Percentiles rank a stretch among this genome's conserved stretches.
Conservation (phyloP, 371 early-diverging fungal species). For the Batrachochytrium dendrobatidis region DNA sequence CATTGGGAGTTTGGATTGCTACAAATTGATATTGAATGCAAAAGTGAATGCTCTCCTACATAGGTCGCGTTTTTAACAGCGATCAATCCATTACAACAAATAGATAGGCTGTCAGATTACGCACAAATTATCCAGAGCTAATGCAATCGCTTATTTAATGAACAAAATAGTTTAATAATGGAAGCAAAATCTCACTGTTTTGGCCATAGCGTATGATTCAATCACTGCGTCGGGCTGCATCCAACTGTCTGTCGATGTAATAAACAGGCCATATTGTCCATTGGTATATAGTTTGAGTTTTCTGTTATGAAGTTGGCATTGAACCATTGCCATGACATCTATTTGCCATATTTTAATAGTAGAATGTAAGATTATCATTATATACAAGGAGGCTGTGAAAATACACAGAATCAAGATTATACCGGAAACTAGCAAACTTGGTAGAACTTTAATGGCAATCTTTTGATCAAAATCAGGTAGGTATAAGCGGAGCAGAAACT, state of each 20-base stretch:
- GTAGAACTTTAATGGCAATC: constrained; percentile 23
- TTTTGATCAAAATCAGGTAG: constrained; percentile 24
- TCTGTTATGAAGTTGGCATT: constrained; percentile 16
- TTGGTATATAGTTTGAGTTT: constrained; percentile 7
- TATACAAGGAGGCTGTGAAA: neutral
- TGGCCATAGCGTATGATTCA: constrained; percentile 11
- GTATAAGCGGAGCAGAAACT: constrained; percentile 21
- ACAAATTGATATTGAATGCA: constrained; percentile 14
- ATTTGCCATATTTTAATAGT: neutral
- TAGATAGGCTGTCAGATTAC: too few species aligned
- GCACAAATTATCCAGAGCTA: too few species aligned
- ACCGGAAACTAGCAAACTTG: constrained; percentile 12
- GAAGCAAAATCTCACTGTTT: neutral
- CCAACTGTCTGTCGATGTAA: constrained; percentile 13
- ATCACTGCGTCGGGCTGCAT: constrained; percentile 11
- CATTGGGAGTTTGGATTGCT: neutral
- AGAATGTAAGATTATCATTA: neutral
- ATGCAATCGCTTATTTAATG: neutral
- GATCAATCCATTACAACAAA: neutral
- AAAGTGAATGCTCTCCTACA: constrained; percentile 16
- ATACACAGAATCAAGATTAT: neutral
- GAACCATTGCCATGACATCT: constrained; percentile 20
- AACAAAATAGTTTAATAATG: neutral
- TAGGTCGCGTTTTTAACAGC: neutral
- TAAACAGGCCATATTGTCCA: constrained; percentile 18